These are phyloP conservation scores for Ustilago crameri DNA, from an alignment of 1,284 basidiomycete species.

Conservation along the genomic window DNA sequence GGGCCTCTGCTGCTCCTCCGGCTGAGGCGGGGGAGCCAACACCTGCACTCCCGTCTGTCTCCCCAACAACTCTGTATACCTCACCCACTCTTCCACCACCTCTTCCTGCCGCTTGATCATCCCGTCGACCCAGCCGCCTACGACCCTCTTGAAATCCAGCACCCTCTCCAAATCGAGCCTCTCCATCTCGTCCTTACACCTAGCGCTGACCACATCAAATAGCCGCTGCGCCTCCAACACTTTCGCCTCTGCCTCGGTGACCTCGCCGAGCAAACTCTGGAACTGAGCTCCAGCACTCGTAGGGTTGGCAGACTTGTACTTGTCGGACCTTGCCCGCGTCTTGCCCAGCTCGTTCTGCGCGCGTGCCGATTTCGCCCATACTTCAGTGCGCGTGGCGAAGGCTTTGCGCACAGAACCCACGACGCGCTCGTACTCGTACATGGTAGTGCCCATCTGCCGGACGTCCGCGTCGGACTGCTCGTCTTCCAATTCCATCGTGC, in stretches of 20 bases:
- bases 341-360: slow-evolving; percentile 81
- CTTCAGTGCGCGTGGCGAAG: slow-evolving; percentile 84
- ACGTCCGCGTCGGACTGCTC: slow-evolving; percentile 63
- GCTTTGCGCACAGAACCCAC: slow-evolving; percentile 89
- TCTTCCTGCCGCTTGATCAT: slow-evolving; percentile 85
- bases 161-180: slow-evolving; percentile 93
- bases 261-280: slow-evolving; percentile 38
- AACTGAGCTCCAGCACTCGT: slow-evolving; percentile 35
- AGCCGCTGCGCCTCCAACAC: slow-evolving; percentile 74
- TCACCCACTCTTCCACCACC: slow-evolving; percentile 70
- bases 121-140: slow-evolving; percentile 82
- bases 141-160: slow-evolving; percentile 82
- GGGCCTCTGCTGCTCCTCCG: slow-evolving; percentile 1
- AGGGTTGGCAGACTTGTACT: slow-evolving; percentile 76
- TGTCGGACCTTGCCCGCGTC: slow-evolving; percentile 81
- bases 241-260: slow-evolving; percentile 50
- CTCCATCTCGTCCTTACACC: slow-evolving; percentile 90
- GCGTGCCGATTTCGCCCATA: slow-evolving; percentile 70
- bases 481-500: slow-evolving; percentile 54
- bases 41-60: slow-evolving; percentile 53
- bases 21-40: slow-evolving; percentile 4
- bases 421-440: slow-evolving; percentile 90
- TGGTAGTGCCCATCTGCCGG: slow-evolving; percentile 73
- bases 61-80: slow-evolving; percentile 51
- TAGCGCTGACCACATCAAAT: slow-evolving; percentile 85